Evolutionary conservation across 2,329 filamentous ascomycete species (phyloP).

Genomic region (Hypomyces rosellus): DNA sequence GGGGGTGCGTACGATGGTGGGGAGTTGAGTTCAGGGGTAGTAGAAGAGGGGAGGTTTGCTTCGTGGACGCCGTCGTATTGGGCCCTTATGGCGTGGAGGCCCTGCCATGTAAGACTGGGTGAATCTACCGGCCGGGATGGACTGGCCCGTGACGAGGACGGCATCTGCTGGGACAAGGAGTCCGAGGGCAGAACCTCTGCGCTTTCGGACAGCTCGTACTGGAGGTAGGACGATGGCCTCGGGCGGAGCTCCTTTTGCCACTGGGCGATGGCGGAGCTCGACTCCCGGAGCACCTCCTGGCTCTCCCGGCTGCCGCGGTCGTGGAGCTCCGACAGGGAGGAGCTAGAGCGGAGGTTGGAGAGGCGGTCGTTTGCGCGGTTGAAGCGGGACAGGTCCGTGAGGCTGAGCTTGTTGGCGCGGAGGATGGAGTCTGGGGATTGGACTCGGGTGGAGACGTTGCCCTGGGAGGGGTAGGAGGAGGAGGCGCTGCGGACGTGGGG

Average conservation of each 20-base stretch:
- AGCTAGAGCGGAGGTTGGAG: slow-evolving; percentile 24
- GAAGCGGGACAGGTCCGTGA: slow-evolving; percentile 25
- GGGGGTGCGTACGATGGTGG: neutral
- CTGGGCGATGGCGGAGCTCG: slow-evolving; percentile 18
- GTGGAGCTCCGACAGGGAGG: slow-evolving; percentile 15
- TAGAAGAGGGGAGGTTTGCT: slow-evolving; percentile 6
- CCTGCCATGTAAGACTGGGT: slow-evolving; percentile 1
- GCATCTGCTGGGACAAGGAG: slow-evolving; percentile 14
- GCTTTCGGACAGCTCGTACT: slow-evolving; percentile 22
- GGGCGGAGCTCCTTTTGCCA: slow-evolving; percentile 20
- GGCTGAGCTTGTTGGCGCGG: slow-evolving; percentile 18
- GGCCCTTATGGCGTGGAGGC: slow-evolving; percentile 9
- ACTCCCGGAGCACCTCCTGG: slow-evolving; percentile 15
- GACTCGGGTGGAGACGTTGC: slow-evolving; percentile 13
- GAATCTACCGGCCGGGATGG: neutral
- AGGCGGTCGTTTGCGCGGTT: slow-evolving; percentile 23
- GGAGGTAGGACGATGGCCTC: slow-evolving; percentile 18
- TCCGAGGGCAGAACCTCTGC: slow-evolving; percentile 20
- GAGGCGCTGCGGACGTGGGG: slow-evolving; percentile 21
- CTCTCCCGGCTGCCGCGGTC: neutral
- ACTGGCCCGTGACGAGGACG: neutral
- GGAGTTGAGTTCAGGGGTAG: slow-evolving; percentile 14
- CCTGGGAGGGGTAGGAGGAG: slow-evolving; percentile 25
- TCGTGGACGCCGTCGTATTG: slow-evolving; percentile 22
- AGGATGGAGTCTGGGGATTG: slow-evolving; percentile 24